Conservation (phyloP, 805 yeast species). For the Kodamaea kaohsiungensis region DNA sequence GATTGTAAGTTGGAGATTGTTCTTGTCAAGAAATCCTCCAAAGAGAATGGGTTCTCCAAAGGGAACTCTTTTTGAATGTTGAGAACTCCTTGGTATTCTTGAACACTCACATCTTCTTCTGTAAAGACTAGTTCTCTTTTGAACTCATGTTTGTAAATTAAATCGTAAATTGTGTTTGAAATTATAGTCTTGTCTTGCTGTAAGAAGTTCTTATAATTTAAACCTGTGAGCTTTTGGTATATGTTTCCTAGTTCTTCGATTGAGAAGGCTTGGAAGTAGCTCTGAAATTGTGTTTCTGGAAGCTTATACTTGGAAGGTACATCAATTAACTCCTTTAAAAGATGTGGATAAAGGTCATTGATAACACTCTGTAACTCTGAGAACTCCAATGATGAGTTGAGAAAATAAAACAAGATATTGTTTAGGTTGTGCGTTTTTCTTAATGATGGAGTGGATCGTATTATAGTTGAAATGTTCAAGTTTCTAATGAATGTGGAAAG, state of each 20-base stretch:
- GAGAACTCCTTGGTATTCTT: neutral
- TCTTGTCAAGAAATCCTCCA: neutral
- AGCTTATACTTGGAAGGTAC: conserved; percentile 12
- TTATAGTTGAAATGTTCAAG: neutral
- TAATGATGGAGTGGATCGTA: neutral
- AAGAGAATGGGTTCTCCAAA: neutral
- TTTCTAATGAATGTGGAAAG: neutral
- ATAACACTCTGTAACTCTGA: conserved; percentile 2
- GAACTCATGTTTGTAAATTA: neutral
- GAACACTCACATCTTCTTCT: neutral
- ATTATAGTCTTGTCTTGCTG: neutral
- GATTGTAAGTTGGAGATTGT: neutral
- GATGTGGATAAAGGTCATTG: neutral
- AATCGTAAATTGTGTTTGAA: neutral
- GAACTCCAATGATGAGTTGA: neutral
- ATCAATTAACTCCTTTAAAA: conserved; percentile 8
- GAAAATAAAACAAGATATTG: neutral
- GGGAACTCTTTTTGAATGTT: neutral
- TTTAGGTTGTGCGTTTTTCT: neutral
- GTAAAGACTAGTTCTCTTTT: neutral
- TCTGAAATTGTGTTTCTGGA: conserved; percentile 3
- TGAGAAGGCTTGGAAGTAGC: conserved; percentile 7
- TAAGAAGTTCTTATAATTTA: neutral
- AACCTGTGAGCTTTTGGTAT: neutral
- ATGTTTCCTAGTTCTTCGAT: neutral